Base-by-base conservation (phyloP, 345 rosid genomes). In the Murraya paniculata region DNA sequence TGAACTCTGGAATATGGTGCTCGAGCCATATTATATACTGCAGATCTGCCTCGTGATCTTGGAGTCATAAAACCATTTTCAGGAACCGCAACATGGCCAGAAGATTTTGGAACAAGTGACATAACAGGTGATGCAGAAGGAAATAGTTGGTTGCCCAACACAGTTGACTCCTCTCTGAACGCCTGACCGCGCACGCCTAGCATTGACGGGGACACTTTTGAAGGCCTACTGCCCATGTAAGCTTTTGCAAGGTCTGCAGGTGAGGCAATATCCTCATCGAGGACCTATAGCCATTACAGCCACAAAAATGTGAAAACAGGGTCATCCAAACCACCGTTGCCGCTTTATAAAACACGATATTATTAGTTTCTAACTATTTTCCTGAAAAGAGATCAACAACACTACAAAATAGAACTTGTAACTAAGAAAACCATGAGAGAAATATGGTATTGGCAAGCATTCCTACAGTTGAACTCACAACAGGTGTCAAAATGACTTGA, bases 231-330 rank as follows among this genome's bases (percentile, higher is more conserved):
- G 62, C 91, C 93, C 98, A 94, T 96, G 91, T 89, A 96, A 76
- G 93, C 95, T 86, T 89, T 94, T 81, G 99, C 98, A 85, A 97
- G 97, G 91, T 93, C 96, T 61, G 93, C 91, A 74, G 99, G 98
- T 61, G 97, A 89, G 67, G 90, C 91, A 82, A 82, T 83, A 78
- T 94, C 87, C 84, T 90, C 94, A 53, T 85, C 91, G 68, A 84
- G 79, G 67, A 88, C 94, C 99, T 97, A 90, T 31, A 75, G 58
- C 81, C 67, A 84, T 64, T 62, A 74, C 55, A 74, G 72, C 77
- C 65, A 80, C 58, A 64, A 56, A 65, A 35, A 68, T 56, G 84
- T 73, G 80, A 81, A 80, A 45, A 69, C 68, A 21, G 27, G 27
- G 36, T 36, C 48, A 65, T 22, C 5, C 9, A 65, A 65, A 65